These are phyloP conservation scores for Apiotrichum sp. DNA, from an alignment of 1,284 basidiomycete species.

Conservation along the genomic window DNA sequence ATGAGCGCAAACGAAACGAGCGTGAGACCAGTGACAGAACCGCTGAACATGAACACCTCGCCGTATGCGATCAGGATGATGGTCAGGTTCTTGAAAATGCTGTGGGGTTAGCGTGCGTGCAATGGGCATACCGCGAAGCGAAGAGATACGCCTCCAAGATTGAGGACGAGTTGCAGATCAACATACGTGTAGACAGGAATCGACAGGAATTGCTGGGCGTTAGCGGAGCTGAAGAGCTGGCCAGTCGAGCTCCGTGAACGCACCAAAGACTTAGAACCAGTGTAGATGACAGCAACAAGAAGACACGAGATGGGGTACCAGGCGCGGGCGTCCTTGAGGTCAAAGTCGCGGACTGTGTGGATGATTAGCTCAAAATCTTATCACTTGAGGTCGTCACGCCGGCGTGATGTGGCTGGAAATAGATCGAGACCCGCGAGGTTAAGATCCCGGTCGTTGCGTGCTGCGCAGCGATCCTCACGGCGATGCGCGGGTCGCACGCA, in stretches of 20 bases:
- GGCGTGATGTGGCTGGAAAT: too few species aligned
- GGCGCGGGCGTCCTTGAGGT: slow-evolving; percentile 73
- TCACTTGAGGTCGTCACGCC: too few species aligned
- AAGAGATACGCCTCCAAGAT: too few species aligned
- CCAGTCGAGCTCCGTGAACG: slow-evolving; percentile 13
- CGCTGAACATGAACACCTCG: slow-evolving; percentile 95
- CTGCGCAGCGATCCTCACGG: too few species aligned
- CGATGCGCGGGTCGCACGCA: too few species aligned
- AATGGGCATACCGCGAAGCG: too few species aligned
- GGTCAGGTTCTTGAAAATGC: slow-evolving; percentile 97
- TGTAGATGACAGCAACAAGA: slow-evolving; percentile 94
- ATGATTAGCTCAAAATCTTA: too few species aligned
- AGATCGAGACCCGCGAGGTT: too few species aligned
- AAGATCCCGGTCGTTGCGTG: too few species aligned
- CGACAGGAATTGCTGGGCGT: slow-evolving; percentile 73
- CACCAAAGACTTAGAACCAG: slow-evolving; percentile 93
- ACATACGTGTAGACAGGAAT: slow-evolving; percentile 79
- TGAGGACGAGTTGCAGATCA: too few species aligned
- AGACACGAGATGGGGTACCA: slow-evolving; percentile 95
- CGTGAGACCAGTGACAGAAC: slow-evolving; percentile 78
- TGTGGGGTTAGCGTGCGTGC: slow-evolving; percentile 6
- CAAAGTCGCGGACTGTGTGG: slow-evolving; percentile 65
- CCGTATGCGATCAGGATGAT: slow-evolving; percentile 99
- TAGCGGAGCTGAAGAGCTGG: background rate
- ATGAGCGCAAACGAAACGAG: slow-evolving; percentile 88